Conservation (phyloP, 345 rosid species). For the Pistacia atlantica region DNA sequence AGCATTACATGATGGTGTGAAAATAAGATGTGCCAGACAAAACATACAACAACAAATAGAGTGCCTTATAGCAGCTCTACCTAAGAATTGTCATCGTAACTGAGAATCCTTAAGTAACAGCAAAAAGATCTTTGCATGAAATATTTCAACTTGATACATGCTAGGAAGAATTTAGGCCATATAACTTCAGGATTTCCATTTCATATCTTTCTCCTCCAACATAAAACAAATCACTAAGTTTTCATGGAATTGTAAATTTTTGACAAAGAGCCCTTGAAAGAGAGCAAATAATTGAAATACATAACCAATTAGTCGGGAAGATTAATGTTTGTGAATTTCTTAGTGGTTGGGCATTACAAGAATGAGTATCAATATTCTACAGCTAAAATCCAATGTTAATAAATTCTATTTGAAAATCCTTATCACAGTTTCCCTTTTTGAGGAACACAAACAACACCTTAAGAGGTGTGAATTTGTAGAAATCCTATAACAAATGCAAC, state of each 20-base stretch:
- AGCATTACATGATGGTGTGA: not conserved
- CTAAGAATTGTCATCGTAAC: constrained; percentile 1
- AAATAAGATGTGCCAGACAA: not conserved
- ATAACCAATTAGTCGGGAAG: not conserved
- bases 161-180: not conserved
- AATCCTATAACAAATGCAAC: not conserved
- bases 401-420: not conserved
- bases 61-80: not conserved
- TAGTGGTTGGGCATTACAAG: not conserved
- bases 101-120: not conserved
- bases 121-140: not conserved
- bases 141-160: not conserved
- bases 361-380: not conserved
- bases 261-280: not conserved
- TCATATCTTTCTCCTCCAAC: not conserved
- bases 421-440: not conserved
- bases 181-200: not conserved
- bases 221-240: not conserved
- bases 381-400: not conserved
- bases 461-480: not conserved
- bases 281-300: not conserved
- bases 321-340: not conserved
- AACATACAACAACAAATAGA: not conserved
- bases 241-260: not conserved
- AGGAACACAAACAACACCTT: not conserved